Conservation (phyloP, 2,329 filamentous ascomycete genomes). For the Alternaria burnsii region DNA sequence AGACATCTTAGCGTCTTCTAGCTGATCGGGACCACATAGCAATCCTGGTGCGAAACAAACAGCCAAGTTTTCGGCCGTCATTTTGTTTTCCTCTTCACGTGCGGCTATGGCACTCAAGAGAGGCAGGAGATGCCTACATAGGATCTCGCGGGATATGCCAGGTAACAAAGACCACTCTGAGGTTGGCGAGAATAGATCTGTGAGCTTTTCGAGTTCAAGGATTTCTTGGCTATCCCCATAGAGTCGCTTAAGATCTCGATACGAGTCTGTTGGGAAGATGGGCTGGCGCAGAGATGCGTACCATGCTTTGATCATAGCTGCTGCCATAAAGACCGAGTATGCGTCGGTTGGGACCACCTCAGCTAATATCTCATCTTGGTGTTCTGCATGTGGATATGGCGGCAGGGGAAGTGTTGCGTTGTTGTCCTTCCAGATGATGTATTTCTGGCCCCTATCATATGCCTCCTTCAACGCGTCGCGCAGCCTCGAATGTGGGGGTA, state of each 20-base stretch:
- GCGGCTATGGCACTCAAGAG: slow-evolving; percentile 58
- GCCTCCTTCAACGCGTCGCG: slow-evolving; percentile 62
- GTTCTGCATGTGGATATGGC: slow-evolving; percentile 41
- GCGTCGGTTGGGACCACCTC: slow-evolving; percentile 60
- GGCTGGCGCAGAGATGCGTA: slow-evolving; percentile 63
- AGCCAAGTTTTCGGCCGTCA: slow-evolving; percentile 63
- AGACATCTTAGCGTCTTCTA: slow-evolving; percentile 64
- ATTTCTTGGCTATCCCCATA: slow-evolving; percentile 53
- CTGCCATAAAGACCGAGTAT: slow-evolving; percentile 63
- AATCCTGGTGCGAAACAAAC: slow-evolving; percentile 64
- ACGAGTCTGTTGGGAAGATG: slow-evolving; percentile 60
- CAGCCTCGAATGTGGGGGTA: slow-evolving; percentile 60
- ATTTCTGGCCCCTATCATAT: slow-evolving; percentile 64
- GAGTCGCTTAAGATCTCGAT: slow-evolving; percentile 56
- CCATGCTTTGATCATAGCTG: slow-evolving; percentile 64
- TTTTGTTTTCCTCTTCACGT: slow-evolving; percentile 61
- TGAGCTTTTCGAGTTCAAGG: slow-evolving; percentile 54
- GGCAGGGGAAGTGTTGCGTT: slow-evolving; percentile 44
- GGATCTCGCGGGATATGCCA: slow-evolving; percentile 56
- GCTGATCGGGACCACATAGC: slow-evolving; percentile 61
- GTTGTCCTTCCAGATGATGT: slow-evolving; percentile 62
- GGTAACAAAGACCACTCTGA: slow-evolving; percentile 59
- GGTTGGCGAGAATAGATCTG: slow-evolving; percentile 56
- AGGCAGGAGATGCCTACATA: slow-evolving; percentile 62
- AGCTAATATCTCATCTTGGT: slow-evolving; percentile 54